These are phyloP conservation scores for Penicillium decumbens DNA, from an alignment of 2,329 filamentous ascomycete species.

Conservation along the genomic window DNA sequence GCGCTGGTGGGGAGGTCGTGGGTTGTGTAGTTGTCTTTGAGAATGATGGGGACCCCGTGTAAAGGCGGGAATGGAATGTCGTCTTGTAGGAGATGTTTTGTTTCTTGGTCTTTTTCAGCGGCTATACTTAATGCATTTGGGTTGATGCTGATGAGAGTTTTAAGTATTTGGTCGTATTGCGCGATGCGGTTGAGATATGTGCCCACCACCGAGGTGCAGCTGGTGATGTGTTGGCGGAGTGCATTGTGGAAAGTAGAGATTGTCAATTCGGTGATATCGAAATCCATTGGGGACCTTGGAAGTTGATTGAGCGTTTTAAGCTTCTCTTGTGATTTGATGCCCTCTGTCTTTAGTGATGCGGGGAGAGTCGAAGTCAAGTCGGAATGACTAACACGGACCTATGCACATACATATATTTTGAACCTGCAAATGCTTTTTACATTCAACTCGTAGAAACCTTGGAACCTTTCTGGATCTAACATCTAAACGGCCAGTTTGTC, in stretches of 20 bases:
- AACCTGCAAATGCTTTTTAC: neutral
- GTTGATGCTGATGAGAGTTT: constrained; percentile 55
- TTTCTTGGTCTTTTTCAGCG: constrained; percentile 45
- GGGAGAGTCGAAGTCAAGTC: neutral
- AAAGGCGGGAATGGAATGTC: constrained; percentile 30
- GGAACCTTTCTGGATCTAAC: neutral
- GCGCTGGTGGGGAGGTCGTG: constrained; percentile 55
- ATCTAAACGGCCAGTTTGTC: neutral
- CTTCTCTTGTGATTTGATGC: neutral
- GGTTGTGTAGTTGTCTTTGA: constrained; percentile 63
- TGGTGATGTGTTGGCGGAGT: constrained; percentile 50
- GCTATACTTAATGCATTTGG: constrained; percentile 48
- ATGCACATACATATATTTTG: too few species aligned
- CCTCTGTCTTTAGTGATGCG: neutral
- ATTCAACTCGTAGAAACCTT: neutral
- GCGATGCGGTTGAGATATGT: constrained; percentile 56
- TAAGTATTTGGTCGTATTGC: constrained; percentile 53
- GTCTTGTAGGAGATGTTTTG: constrained; percentile 1
- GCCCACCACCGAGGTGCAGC: constrained; percentile 53
- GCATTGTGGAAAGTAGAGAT: constrained; percentile 54
- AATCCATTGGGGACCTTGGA: neutral
- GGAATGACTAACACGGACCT: neutral
- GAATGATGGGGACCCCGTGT: constrained; percentile 58
- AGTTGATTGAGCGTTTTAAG: neutral
- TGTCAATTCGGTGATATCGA: constrained; percentile 50